Evolutionary conservation across 148 eudicot genomes (phyloP), one percentile per base, ranked within the genome.

Genomic region (Linanthus parryae): DNA sequence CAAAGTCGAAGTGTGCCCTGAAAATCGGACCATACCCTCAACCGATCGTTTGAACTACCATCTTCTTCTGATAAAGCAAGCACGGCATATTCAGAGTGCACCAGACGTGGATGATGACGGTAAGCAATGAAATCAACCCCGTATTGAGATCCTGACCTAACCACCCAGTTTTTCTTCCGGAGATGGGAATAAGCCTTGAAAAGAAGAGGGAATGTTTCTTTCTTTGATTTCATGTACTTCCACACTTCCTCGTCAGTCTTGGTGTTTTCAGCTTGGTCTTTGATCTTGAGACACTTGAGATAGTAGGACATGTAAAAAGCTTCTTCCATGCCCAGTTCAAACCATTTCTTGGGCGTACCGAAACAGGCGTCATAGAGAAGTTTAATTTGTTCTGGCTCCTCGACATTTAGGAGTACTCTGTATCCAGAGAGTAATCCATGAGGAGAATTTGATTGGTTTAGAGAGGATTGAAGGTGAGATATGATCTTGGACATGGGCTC

Each of bases 121-220:
- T 90, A 90, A 17, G 82, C 84, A 46, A 85, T 85, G 64, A 74
- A 90, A 55, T 85, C 95, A 17, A 85, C 97, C 23, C 86, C 95
- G 21, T 80, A 83, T 15, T 76, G 86, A 13, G 88, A 90, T 29
- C 88, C 88, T 9, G 80, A 59, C 39, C 86, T 78, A 47, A 90
- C 84, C 31, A 90, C 75, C 89, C 92, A 90, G 45, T 85, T 90
- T 66, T 76, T 83, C 38, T 23, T 50, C 21, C 86, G 80, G 17
- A 81, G 66, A 64, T 83, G 79, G 52, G 72, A 67, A 59, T 85
- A 90, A 10, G 82, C 86, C 62, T 80, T 76, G 57, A 54, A 76
- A 2, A 65, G 19, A 43, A 50, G 47, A 3, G 84, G 77, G 53
- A 81, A 83, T 29, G 51, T 41, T 34, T 67, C 60, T 23, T 60